A percentile compares a stretch with the other conserved stretches of the same genome.
phyloP scores from a whole-genome alignment of 1,284 basidiomycete species.

The Violaceomyces palustris region DNA sequence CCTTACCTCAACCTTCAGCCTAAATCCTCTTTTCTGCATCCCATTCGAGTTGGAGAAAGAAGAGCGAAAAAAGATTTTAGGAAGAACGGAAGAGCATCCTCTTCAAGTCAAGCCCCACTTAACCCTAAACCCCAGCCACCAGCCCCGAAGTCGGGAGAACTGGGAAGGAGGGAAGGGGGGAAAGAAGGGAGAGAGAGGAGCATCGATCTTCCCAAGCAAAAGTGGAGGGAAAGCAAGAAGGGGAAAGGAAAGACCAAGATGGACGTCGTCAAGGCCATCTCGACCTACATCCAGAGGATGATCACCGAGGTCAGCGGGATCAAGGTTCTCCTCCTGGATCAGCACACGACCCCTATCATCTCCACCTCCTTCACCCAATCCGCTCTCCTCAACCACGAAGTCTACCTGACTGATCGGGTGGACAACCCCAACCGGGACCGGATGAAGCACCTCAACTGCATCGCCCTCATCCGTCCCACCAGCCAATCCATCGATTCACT shows the following conservation, averaged over 20 bases:
- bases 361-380: constrained; percentile 93
- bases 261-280: constrained; percentile 92
- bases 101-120: too few species aligned
- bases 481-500: constrained; percentile 76
- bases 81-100: too few species aligned
- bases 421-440: constrained; percentile 63
- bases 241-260: too few species aligned
- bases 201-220: too few species aligned
- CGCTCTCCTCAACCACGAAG: constrained; percentile 86
- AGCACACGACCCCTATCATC: constrained; percentile 93
- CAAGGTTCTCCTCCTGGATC: constrained; percentile 95
- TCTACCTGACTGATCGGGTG: constrained; percentile 94
- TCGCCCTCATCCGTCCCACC: constrained; percentile 81
- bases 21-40: too few species aligned
- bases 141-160: too few species aligned
- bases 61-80: too few species aligned
- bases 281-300: constrained; percentile 87
- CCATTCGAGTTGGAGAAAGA: too few species aligned
- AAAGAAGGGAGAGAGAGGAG: too few species aligned
- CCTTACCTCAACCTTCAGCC: too few species aligned
- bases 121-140: too few species aligned
- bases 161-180: too few species aligned
- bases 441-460: constrained; percentile 92
- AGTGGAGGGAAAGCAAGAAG: neutral
- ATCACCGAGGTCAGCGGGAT: constrained; percentile 76